A percentile compares a stretch with the other conserved stretches of the same genome.
phyloP scores from a whole-genome alignment of 257 asterid species.

The Solanum habrochaites region DNA sequence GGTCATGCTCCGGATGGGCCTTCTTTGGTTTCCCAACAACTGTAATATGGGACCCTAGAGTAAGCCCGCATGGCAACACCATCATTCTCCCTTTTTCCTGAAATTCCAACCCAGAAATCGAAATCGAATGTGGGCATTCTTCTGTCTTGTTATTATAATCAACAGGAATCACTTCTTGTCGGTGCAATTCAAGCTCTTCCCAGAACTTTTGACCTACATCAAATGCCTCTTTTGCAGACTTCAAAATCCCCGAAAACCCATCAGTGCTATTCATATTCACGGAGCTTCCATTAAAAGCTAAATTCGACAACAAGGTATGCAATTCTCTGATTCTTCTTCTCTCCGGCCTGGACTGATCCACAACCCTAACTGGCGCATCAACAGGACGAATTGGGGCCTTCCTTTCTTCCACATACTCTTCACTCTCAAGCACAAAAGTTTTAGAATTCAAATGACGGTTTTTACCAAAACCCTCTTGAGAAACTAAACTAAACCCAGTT shows the following conservation, averaged over 20 bases:
- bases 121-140: slow-evolving; percentile 55
- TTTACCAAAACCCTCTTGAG: slow-evolving; percentile 22
- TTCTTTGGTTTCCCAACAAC: slow-evolving; percentile 60
- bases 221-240: slow-evolving; percentile 60
- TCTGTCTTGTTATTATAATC: slow-evolving; percentile 9
- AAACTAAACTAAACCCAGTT: slow-evolving; percentile 33
- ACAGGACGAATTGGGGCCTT: slow-evolving; percentile 61
- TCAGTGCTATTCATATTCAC: not conserved
- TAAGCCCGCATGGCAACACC: slow-evolving; percentile 81
- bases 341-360: slow-evolving; percentile 24
- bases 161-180: not conserved
- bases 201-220: slow-evolving; percentile 61
- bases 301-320: slow-evolving; percentile 3
- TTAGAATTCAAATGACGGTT: slow-evolving; percentile 23
- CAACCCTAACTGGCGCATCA: slow-evolving; percentile 21
- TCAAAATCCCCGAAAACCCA: slow-evolving; percentile 29
- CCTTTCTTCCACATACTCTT: slow-evolving; percentile 45
- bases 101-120: slow-evolving; percentile 42
- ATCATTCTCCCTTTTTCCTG: slow-evolving; percentile 32
- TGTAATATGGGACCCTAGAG: slow-evolving; percentile 75
- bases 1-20: slow-evolving; percentile 60
- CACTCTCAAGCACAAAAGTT: slow-evolving; percentile 54
- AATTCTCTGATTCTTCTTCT: slow-evolving; percentile 18
- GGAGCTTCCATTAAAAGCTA: slow-evolving; percentile 3
- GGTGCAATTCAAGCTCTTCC: slow-evolving; percentile 46